phyloP scores from a whole-genome alignment of 345 rosid species.

The Trapa incisa region DNA sequence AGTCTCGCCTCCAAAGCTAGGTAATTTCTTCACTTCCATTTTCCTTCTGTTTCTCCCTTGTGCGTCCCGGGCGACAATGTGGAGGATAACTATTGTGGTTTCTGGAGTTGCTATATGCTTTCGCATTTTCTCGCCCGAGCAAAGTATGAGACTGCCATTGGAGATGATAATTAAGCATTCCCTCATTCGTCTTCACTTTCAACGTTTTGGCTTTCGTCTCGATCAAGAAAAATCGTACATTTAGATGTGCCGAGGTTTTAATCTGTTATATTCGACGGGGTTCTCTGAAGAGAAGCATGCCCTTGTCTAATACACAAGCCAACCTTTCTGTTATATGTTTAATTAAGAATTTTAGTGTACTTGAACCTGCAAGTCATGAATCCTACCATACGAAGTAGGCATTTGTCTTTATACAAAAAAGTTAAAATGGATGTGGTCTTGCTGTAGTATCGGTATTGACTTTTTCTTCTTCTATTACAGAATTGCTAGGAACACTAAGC shows the following conservation, averaged over 20 bases:
- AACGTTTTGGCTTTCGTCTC: too few species aligned
- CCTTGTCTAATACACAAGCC: neutral
- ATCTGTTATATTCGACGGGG: neutral
- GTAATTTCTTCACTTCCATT: slow-evolving; percentile 13
- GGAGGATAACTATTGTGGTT: neutral
- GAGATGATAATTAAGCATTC: neutral
- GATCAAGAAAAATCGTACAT: neutral
- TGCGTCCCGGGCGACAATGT: neutral
- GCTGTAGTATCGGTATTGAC: neutral
- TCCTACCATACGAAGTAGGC: neutral
- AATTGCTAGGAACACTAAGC: slow-evolving; percentile 35
- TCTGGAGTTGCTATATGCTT: neutral
- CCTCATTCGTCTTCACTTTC: neutral
- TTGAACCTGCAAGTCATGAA: neutral
- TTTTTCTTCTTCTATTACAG: slow-evolving; percentile 20
- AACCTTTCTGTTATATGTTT: too few species aligned
- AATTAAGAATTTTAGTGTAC: too few species aligned
- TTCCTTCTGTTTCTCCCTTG: neutral
- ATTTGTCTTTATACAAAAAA: neutral
- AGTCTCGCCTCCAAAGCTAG: slow-evolving; percentile 54
- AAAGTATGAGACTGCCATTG: neutral
- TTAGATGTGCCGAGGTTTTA: neutral
- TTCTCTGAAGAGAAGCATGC: neutral
- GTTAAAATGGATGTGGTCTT: neutral
- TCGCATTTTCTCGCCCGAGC: neutral